Evolutionary conservation across 192 early-diverging fungal genomes (phyloP).

Genomic region (Coemansia sp.): DNA sequence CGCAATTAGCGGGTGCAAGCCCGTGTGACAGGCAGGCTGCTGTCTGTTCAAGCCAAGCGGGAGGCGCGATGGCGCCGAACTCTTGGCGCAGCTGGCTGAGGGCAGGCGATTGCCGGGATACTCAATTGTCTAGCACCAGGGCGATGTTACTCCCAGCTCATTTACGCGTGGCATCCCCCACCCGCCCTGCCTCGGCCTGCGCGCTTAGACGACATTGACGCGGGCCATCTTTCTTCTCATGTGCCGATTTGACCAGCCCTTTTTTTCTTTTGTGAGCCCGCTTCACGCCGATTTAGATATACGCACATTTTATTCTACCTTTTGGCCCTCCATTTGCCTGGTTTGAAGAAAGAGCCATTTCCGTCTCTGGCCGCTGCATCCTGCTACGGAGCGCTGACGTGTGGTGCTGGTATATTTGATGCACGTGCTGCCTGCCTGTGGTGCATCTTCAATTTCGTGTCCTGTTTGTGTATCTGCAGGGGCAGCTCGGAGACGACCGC

Average conservation of each 20-base stretch:
- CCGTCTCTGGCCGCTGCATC: too few relatives aligned
- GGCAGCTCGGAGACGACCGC: neutral
- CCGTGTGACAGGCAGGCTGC: constrained; percentile 1
- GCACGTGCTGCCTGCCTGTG: neutral
- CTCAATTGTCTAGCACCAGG: too few relatives aligned
- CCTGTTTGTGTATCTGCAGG: neutral
- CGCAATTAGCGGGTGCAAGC: neutral
- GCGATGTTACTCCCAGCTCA: neutral
- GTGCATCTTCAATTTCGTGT: neutral
- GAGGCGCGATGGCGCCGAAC: neutral
- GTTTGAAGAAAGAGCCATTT: neutral
- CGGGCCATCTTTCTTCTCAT: neutral
- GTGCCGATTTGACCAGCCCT: neutral
- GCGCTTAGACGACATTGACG: neutral
- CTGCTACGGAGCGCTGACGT: too few relatives aligned
- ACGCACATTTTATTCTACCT: too few relatives aligned
- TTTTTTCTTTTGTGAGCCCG: constrained; percentile 2
- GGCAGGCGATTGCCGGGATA: too few relatives aligned
- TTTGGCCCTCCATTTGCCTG: too few relatives aligned
- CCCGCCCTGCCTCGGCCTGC: too few relatives aligned
- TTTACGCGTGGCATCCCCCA: constrained; percentile 1
- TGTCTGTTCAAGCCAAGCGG: neutral
- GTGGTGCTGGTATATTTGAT: neutral
- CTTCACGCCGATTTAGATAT: too few relatives aligned
- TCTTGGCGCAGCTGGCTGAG: neutral